Evolutionary conservation across 352 stramenopile species (phyloP).

Genomic region (Phytophthora palmivora): DNA sequence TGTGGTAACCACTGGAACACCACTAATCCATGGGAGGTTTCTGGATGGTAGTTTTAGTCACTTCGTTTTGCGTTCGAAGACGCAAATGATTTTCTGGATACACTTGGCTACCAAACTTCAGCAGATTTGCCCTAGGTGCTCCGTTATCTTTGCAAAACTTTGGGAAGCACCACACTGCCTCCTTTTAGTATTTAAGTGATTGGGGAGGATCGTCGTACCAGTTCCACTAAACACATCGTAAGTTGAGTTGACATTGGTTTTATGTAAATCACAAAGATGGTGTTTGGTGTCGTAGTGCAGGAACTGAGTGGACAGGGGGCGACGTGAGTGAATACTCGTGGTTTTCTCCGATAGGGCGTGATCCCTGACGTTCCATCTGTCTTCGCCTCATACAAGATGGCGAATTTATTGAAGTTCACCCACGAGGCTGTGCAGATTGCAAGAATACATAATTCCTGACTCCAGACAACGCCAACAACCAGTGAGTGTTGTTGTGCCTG

Average conservation of each 20-base stretch:
- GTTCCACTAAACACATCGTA: conserved; percentile 3
- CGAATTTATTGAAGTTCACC: conserved; percentile 9
- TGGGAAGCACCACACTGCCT: too few species aligned
- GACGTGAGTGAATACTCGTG: conserved; percentile 5
- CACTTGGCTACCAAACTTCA: too few species aligned
- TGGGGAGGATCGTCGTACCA: conserved; percentile 5
- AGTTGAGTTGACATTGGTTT: neutral
- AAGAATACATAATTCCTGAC: conserved; percentile 1
- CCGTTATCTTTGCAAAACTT: too few species aligned
- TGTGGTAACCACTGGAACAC: too few species aligned
- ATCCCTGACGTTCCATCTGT: conserved; percentile 1
- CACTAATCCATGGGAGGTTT: too few species aligned
- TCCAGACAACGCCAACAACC: conserved; percentile 5
- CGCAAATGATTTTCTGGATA: too few species aligned
- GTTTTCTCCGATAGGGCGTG: conserved; percentile 3
- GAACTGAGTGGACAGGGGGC: conserved; percentile 1
- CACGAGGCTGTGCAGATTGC: conserved; percentile 7
- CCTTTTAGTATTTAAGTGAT: neutral
- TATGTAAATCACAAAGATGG: neutral
- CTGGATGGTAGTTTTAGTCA: too few species aligned
- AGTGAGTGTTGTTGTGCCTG: conserved; percentile 4
- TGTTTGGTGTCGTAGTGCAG: neutral
- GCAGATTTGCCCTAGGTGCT: too few species aligned
- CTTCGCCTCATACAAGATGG: conserved; percentile 11
- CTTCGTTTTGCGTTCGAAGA: too few species aligned